These are phyloP conservation scores for Termitomyces bulborhizus DNA, from an alignment of 768 basidiomycete genomes.

Conservation along the genomic window DNA sequence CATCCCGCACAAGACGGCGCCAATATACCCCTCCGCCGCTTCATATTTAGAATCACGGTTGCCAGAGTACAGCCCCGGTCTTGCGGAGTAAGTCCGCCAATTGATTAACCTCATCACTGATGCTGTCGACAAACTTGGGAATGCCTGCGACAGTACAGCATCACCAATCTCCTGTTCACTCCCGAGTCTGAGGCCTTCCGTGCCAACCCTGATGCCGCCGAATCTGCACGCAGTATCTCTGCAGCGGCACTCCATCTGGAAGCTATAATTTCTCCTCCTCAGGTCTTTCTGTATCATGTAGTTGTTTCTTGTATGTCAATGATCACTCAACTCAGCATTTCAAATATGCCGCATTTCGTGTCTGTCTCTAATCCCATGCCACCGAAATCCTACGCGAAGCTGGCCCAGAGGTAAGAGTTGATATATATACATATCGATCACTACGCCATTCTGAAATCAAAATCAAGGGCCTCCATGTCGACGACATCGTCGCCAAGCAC, in stretches of 20 bases:
- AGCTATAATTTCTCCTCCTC: constrained; percentile 10
- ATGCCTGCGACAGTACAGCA: neutral
- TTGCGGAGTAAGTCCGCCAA: neutral
- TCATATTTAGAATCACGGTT: too few species aligned
- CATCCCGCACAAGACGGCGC: too few species aligned
- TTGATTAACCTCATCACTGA: constrained; percentile 1
- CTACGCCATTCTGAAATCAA: too few species aligned
- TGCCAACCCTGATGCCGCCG: neutral
- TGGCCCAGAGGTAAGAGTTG: constrained; percentile 10
- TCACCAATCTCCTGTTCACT: neutral
- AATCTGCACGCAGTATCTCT: constrained; percentile 5
- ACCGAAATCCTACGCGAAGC: constrained; percentile 30
- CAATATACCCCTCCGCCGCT: too few species aligned
- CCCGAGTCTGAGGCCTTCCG: constrained; percentile 3
- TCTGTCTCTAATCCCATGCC: constrained; percentile 23
- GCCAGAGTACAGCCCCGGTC: too few species aligned
- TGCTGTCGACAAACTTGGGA: constrained; percentile 4
- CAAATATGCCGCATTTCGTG: constrained; percentile 19
- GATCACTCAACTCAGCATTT: constrained; percentile 1
- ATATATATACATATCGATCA: neutral
- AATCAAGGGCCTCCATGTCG: constrained; percentile 22
- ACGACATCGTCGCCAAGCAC: constrained; percentile 22
- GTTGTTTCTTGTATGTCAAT: neutral
- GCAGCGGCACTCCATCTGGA: constrained; percentile 11
- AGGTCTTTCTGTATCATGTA: constrained; percentile 3